Evolutionary conservation across 2,329 filamentous ascomycete genomes (phyloP), one percentile per base, ranked within the genome.

Genomic region (Stachybotrys chlorohalonatus): DNA sequence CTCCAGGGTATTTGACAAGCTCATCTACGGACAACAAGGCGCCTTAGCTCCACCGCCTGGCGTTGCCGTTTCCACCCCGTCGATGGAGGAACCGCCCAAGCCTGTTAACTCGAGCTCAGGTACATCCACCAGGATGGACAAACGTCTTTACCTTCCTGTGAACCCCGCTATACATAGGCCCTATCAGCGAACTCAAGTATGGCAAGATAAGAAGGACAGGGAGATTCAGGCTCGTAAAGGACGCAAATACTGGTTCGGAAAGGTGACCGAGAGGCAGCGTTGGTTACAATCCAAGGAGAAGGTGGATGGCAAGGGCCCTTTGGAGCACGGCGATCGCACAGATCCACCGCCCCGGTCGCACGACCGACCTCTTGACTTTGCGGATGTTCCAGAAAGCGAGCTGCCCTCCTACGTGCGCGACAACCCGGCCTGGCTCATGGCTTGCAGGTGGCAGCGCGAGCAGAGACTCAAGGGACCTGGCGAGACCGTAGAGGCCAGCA

Each of bases 131-230:
- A 54, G 48, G 24, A 55, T 63, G 52, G 60, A 68, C 31, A 64
- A 68, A 31, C 70, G 69, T 30, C 57, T 71, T 6, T 83, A 73
- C 58, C 66, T 72, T 1, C 67, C 73, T 51, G 69, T 81, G 3
- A 77, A 85, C 62, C 81, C 80, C 0, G 73, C 74, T 1, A 70
- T 76, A 1, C 76, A 80, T 52, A 76, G 73, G 66, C 71, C 70
- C 1, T 71, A 75, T 49, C 67, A 67, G 2, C 71, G 71, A 49
- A 71, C 76, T 0, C 61, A 72, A 5, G 65, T 68, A 16, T 83
- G 80, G 79, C 67, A 74, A 52, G 63, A 60, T 13, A 63, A 66
- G 15, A 84, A 83, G 56, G 68, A 73, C 39, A 61, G 64, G 1
- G 80, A 84, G 55, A 82, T 84, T 32, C 61, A 66, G 46, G 64